A percentile compares a stretch with the other conserved stretches of the same genome.
phyloP scores from a whole-genome alignment of 2,329 filamentous ascomycete genomes.

The Sclerotiophoma versabilis region DNA sequence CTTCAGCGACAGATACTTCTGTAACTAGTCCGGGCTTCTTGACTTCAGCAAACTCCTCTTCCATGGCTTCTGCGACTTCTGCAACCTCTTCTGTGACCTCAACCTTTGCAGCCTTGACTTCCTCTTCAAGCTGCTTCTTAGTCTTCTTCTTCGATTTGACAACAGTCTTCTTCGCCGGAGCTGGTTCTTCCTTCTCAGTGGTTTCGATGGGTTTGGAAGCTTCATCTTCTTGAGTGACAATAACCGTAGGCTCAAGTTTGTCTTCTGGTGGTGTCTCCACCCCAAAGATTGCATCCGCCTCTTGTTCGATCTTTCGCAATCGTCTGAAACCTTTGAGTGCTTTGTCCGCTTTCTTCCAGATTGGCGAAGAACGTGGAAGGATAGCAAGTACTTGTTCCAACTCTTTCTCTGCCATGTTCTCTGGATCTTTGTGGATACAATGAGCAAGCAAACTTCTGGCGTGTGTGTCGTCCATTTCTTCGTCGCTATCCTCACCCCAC shows the following conservation, averaged over 20 bases:
- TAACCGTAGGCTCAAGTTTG: constrained; percentile 45
- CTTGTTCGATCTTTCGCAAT: constrained; percentile 80
- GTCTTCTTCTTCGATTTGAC: constrained; percentile 74
- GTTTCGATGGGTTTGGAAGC: constrained; percentile 47
- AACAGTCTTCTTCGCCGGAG: constrained; percentile 48
- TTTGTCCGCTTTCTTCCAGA: constrained; percentile 76
- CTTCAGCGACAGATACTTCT: constrained; percentile 40
- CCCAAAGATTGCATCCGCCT: constrained; percentile 74
- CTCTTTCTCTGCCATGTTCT: constrained; percentile 71
- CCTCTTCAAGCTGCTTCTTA: constrained; percentile 76
- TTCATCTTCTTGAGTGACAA: constrained; percentile 54
- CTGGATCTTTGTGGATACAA: constrained; percentile 66
- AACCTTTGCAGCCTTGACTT: constrained; percentile 47
- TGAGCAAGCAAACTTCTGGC: constrained; percentile 57
- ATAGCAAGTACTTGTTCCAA: constrained; percentile 63
- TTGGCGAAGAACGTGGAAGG: constrained; percentile 64
- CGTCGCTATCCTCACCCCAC: constrained; percentile 58
- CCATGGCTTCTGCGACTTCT: constrained; percentile 43
- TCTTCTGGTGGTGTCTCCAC: constrained; percentile 56
- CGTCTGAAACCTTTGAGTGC: constrained; percentile 62
- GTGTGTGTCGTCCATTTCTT: constrained; percentile 56
- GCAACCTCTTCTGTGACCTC: constrained; percentile 60
- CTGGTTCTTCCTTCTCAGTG: constrained; percentile 37
- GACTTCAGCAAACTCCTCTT: constrained; percentile 40
- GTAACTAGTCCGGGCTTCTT: constrained; percentile 32